Evolutionary conservation across 1,284 basidiomycete species (phyloP), one percentile per base, ranked within the genome.

Genomic region (Cryptococcus jaspeensis): DNA sequence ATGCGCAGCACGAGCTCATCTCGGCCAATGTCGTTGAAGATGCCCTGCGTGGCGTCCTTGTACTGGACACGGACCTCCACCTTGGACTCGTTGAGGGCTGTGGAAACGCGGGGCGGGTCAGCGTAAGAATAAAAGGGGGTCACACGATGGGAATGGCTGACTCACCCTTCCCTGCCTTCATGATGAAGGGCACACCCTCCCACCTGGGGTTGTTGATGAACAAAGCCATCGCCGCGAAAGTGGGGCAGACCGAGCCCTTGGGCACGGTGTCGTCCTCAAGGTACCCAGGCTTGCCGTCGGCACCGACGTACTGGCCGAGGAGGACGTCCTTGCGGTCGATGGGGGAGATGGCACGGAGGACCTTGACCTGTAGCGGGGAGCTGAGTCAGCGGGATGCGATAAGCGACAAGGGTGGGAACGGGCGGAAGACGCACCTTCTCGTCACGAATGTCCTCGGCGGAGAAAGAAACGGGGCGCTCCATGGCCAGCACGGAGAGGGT

Each of bases 381-480:
- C 15, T 12, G 20, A 35, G 38, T 20, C 16, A 20, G n/a, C 20
- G 39, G 15, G 48, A 39, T 38, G 5, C n/a, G 22, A 42, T 42
- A 18, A 12, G 12, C 4, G 40, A 42, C 4, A 55, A 52, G 47
- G 62, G 64, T 45, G 46, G 28, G 28, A 9, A 9, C 5, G 28
- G 28, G 28, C 5, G 28, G 28, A 9, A 9, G 1, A 61, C 75
- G 58, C 64, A 88, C 91, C 87, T 97, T 97, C 79, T 97, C 94
- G 74, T 97, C 92, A 63, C 94, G 90, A 69, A 97, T 92, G 74
- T 97, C 93, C 79, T 97, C 92, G 37, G 93, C 86, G 9, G 90
- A 85, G 78, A 97, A 97, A 2, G 93, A 96, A n/a, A 96, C 92
- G 3, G 93, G 94, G 41, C 93, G 86, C 75, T 97, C 93, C 93